These are phyloP conservation scores for Meyerozyma smithsonii DNA, from an alignment of 1,139 yeast genomes.

Conservation along the genomic window DNA sequence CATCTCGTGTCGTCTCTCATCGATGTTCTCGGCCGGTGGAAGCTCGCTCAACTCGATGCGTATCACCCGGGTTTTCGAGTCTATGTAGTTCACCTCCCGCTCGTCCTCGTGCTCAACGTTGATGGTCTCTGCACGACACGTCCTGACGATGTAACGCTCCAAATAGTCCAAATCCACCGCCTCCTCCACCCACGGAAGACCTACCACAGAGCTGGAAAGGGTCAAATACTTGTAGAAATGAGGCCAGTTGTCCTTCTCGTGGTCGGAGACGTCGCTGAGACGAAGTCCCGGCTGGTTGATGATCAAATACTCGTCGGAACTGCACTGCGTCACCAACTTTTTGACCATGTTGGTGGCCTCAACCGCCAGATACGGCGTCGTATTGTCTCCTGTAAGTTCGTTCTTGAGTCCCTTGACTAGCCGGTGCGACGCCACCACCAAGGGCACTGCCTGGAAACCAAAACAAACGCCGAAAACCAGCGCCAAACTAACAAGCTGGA, in stretches of 20 bases:
- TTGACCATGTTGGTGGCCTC: constrained; percentile 46
- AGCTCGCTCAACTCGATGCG: constrained; percentile 48
- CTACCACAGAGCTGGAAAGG: constrained; percentile 59
- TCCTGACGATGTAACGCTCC: constrained; percentile 36
- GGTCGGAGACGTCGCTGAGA: constrained; percentile 49
- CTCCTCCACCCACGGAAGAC: constrained; percentile 49
- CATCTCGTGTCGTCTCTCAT: constrained; percentile 18
- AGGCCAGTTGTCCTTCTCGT: constrained; percentile 41
- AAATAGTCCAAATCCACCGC: constrained; percentile 46
- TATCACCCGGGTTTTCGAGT: constrained; percentile 57
- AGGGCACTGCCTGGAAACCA: constrained; percentile 26
- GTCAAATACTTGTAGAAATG: constrained; percentile 51
- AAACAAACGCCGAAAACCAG: background rate
- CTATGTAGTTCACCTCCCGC: constrained; percentile 48
- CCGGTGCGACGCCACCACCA: constrained; percentile 39
- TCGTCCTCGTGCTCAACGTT: constrained; percentile 35
- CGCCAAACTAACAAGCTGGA: background rate
- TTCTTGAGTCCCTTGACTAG: constrained; percentile 35
- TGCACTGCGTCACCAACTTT: constrained; percentile 53
- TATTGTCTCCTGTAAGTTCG: constrained; percentile 20
- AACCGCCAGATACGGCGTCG: constrained; percentile 17
- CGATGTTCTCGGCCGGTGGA: constrained; percentile 25
- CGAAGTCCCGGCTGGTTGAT: constrained; percentile 68
- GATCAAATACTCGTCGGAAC: constrained; percentile 65
- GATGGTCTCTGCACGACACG: constrained; percentile 46